Conservation (phyloP, 2,329 filamentous ascomycete genomes). For the Alternaria alternata region DNA sequence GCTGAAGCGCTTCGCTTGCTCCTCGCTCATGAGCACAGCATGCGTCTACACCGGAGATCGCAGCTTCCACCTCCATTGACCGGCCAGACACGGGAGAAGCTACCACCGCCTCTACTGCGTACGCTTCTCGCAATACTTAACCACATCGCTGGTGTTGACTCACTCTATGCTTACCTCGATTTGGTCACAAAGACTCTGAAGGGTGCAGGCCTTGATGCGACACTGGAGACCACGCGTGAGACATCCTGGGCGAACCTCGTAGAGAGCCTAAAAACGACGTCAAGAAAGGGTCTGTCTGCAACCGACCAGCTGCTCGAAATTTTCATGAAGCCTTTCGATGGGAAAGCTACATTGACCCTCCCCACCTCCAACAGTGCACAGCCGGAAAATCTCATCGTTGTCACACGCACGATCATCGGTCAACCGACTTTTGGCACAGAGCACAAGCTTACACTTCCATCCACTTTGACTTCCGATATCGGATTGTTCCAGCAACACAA, state of each 20-base stretch:
- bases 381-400: constrained; percentile 34
- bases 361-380: constrained; percentile 30
- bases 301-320: constrained; percentile 43
- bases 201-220: constrained; percentile 41
- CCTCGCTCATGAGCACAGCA: constrained; percentile 79
- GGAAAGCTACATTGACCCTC: constrained; percentile 38
- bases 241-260: constrained; percentile 39
- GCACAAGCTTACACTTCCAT: constrained; percentile 43
- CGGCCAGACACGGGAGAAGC: constrained; percentile 58
- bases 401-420: constrained; percentile 45
- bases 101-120: constrained; percentile 66
- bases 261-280: constrained; percentile 37
- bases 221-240: constrained; percentile 37
- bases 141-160: constrained; percentile 54
- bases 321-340: constrained; percentile 41
- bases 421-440: constrained; percentile 48
- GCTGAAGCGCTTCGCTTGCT: constrained; percentile 76
- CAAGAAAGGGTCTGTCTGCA: constrained; percentile 38
- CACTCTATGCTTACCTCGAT: constrained; percentile 47
- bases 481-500: constrained; percentile 39
- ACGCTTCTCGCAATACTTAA: constrained; percentile 64
- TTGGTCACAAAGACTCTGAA: constrained; percentile 28
- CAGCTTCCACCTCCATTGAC: constrained; percentile 67
- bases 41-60: constrained; percentile 74
- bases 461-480: constrained; percentile 38